phyloP scores from a whole-genome alignment of 495 filamentous ascomycete species.

The Trichoderma asperelloides region DNA sequence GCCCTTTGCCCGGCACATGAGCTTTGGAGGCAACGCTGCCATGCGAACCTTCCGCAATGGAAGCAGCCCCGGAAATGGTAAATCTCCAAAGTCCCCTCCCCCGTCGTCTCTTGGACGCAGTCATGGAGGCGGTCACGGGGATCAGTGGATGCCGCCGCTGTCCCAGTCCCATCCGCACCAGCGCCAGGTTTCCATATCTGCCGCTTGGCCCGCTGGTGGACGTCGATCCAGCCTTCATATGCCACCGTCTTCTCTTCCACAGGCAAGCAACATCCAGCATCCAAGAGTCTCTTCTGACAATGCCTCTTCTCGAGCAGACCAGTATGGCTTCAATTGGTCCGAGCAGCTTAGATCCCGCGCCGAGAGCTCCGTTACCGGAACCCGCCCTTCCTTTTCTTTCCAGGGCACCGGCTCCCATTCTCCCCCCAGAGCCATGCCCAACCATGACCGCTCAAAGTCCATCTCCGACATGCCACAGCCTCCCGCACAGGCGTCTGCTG shows the following conservation, averaged over 20 bases:
- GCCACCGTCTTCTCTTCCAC: slow-evolving; percentile 20
- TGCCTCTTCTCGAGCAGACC: slow-evolving; percentile 56
- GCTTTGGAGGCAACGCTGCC: slow-evolving; percentile 75
- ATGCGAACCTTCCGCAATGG: slow-evolving; percentile 44
- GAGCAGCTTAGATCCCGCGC: slow-evolving; percentile 85
- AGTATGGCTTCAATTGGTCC: slow-evolving; percentile 80
- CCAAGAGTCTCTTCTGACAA: slow-evolving; percentile 52
- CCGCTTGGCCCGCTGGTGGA: slow-evolving; percentile 19
- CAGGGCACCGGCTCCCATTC: slow-evolving; percentile 31
- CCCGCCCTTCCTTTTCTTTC: slow-evolving; percentile 37
- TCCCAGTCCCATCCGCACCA: not conserved
- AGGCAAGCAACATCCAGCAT: slow-evolving; percentile 46
- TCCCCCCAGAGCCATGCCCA: slow-evolving; percentile 21
- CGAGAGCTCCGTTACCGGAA: slow-evolving; percentile 64
- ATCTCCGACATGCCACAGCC: slow-evolving; percentile 60
- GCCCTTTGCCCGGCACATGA: slow-evolving; percentile 78
- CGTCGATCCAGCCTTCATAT: slow-evolving; percentile 16
- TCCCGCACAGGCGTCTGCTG: slow-evolving; percentile 37
- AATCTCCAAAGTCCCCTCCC: slow-evolving; percentile 14
- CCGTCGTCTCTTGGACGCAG: slow-evolving; percentile 18
- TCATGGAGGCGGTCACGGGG: slow-evolving; percentile 13
- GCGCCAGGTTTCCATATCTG: slow-evolving; percentile 7
- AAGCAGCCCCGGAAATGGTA: slow-evolving; percentile 45
- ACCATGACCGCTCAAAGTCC: slow-evolving; percentile 62
- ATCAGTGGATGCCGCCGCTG: not conserved